phyloP scores from a whole-genome alignment of 2,329 filamentous ascomycete species.

The Fusarium sp. region DNA sequence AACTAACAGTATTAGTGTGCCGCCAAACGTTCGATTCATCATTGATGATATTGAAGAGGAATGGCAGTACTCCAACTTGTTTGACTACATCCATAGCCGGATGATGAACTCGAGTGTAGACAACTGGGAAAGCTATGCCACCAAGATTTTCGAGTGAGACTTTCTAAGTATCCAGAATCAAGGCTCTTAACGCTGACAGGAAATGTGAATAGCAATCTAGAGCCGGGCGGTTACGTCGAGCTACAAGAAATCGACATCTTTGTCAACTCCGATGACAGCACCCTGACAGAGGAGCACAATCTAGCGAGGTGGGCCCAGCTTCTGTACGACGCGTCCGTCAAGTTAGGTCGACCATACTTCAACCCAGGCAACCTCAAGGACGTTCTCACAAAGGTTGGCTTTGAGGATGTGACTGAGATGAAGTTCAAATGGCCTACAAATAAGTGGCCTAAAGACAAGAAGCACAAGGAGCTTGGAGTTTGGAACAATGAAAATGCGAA shows the following conservation, averaged over 20 bases:
- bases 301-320: background rate
- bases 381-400: slow-evolving; percentile 1
- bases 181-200: background rate
- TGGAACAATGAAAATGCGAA: slow-evolving; percentile 24
- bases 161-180: rapidly evolving
- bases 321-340: slow-evolving; percentile 10
- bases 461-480: slow-evolving; percentile 17
- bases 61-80: background rate
- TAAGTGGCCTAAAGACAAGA: slow-evolving; percentile 19
- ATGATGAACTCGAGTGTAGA: slow-evolving; percentile 19
- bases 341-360: slow-evolving; percentile 10
- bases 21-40: slow-evolving; percentile 8
- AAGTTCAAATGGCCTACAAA: slow-evolving; percentile 27
- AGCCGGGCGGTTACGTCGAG: slow-evolving; percentile 16
- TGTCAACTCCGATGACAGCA: background rate
- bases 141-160: background rate
- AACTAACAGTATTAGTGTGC: background rate
- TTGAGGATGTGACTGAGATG: background rate
- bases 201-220: background rate
- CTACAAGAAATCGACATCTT: slow-evolving; percentile 12
- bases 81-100: slow-evolving; percentile 23
- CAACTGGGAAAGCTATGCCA: slow-evolving; percentile 3
- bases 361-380: background rate
- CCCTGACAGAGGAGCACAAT: background rate
- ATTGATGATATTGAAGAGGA: slow-evolving; percentile 20